Evolutionary conservation across 2,329 filamentous ascomycete species (phyloP), one percentile per base, ranked within the genome.

Genomic region (Claviceps maximensis): DNA sequence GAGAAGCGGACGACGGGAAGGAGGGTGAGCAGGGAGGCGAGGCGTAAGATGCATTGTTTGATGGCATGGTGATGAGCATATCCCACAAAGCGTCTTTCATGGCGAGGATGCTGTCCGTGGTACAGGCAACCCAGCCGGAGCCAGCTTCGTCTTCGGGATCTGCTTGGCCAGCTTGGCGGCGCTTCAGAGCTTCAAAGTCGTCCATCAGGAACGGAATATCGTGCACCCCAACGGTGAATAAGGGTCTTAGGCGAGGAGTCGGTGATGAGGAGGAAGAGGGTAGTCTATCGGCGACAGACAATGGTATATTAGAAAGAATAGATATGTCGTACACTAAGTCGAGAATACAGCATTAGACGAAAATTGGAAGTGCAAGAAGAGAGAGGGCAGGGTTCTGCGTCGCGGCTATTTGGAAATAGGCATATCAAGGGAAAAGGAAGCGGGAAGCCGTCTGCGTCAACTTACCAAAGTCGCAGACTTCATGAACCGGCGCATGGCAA

Each of bases 191-290:
- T 25, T 74, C 71, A n/a, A 75, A 75, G 57, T 86, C 77, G 53
- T 81, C 74, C 59, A 83, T 75, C 5, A 97, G 76, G 53, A 85
- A 82, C 5, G 87, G 80, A 49, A 98, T 95, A 63, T 98, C 93
- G 66, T 95, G 87, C 17, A 98, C 84, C 49, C 93, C 93, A 55
- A 98, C 79, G 51, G 85, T 89, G 71, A 97, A 98, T n/a, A 98
- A 77, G 0, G 91, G 86, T 25, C 83, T 80, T 31, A 93, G 76
- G 54, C 88, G 77, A 55, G 86, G 76, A 1, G 79, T 75, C 27
- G 82, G 74, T 3, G 79, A 76, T 27, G 76, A 74, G 0, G 78
- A 66, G 21, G 76, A 74, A 0, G 78, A 66, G 21, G 84, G 79
- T n/a, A 95, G 74, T 15, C 84, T 71, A 50, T 89, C 82, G 54